Base-by-base conservation (phyloP, 306 rosid species). In the Albizia julibrissin region DNA sequence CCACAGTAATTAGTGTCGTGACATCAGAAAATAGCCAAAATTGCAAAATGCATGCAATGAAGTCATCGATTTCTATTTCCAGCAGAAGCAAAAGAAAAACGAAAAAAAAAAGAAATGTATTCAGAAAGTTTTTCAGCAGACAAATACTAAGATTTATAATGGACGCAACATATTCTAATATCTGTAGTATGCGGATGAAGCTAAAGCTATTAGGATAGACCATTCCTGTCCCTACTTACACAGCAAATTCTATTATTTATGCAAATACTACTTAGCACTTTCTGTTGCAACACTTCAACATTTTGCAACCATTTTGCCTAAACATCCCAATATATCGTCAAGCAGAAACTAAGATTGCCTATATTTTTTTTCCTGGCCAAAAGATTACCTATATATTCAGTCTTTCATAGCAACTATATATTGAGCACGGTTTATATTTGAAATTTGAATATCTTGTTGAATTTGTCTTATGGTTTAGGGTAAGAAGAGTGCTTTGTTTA, bases 21-120 rank as follows among this genome's bases (percentile, higher is more conserved):
- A 50, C 76, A 64, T 74, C 39, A 72, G 72, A 77, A 26, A 74
- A 71, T 62, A 13, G 34, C 80, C 21, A 85, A 64, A 62, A 26
- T 62, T 27, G 19, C 69, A 62, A 24, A 3, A 69, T 40, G 40
- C 71, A 80, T 62, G 82, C 52, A 59, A 49, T 4, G 69, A 49
- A 69, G 70, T 50, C 37, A 49, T 39, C 52, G 0, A 14, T 69
- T 49, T 8, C 27, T 27, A 47, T 34, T 56, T 47, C 50, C 22
- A n/a, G 34, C 14, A 12, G 31, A 39, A 24, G 8, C 16, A 56
- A 56, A 9, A n/a, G 62, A 21, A 56, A 56, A 56, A 11, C 0
- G 22, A n/a, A 18, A 18, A 6, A 6, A 19, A 16, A 43, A 58
- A 42, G 47, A 40, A 15, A 40, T 52, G 22, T 74, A 79, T 43